Percentiles rank a stretch among this genome's conserved stretches.
Evolutionary conservation across 768 basidiomycete species (phyloP).

Genomic region (Dentipellis fragilis): DNA sequence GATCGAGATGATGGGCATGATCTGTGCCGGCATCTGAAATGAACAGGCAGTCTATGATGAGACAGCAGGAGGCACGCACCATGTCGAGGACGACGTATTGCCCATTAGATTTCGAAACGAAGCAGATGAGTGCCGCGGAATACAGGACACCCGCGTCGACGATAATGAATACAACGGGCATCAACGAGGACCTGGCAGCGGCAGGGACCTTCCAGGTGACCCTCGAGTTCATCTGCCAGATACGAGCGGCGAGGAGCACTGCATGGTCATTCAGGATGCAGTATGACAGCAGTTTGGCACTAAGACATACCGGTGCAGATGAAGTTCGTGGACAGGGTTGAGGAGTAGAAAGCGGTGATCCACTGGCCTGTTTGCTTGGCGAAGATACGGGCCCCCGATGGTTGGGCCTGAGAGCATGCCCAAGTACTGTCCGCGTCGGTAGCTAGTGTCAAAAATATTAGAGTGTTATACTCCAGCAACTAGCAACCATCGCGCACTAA

Average conservation of each 20-base stretch:
- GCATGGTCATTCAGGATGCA: neutral
- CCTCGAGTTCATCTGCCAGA: neutral
- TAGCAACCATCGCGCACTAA: neutral
- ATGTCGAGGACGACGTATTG: constrained; percentile 15
- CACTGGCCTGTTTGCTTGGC: neutral
- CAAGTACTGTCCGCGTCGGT: neutral
- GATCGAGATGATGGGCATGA: too few species aligned
- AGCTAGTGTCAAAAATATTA: neutral
- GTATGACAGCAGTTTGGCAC: too few species aligned
- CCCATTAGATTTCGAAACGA: constrained; percentile 14
- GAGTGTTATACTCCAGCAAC: neutral
- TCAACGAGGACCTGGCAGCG: neutral
- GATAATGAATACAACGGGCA: neutral
- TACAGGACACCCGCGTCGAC: neutral
- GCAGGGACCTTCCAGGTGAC: neutral
- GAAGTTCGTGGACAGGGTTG: neutral
- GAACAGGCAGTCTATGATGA: too few species aligned
- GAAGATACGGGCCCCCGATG: neutral
- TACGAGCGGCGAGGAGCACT: neutral
- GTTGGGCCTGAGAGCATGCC: neutral
- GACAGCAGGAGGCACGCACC: too few species aligned
- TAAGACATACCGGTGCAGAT: neutral
- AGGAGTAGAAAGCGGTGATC: neutral
- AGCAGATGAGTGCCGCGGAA: constrained; percentile 10
- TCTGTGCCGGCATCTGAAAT: too few species aligned